Percentiles rank a stretch among this genome's conserved stretches.
These are phyloP conservation scores for Reutealis trisperma DNA, from an alignment of 345 rosid genomes.

Conservation along the genomic window DNA sequence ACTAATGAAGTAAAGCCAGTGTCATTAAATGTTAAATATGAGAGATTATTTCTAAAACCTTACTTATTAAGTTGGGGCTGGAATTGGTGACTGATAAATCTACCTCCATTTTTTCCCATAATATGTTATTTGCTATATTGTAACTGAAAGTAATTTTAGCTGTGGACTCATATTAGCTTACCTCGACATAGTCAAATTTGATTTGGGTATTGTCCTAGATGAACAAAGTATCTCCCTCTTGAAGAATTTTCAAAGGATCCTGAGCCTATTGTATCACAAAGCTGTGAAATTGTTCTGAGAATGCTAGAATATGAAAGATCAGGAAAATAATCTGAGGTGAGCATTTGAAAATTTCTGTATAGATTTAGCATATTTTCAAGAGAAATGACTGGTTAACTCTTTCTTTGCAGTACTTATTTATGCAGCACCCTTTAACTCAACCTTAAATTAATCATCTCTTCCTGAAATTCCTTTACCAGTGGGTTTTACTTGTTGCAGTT, in stretches of 20 bases:
- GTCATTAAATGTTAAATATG: background rate
- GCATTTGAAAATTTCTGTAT: background rate
- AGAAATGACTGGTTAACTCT: conserved; percentile 10
- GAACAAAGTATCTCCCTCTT: conserved; percentile 76
- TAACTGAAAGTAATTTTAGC: background rate
- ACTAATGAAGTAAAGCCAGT: background rate
- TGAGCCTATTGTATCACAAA: conserved; percentile 86
- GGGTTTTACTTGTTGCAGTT: background rate
- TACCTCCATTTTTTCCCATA: background rate
- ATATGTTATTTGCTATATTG: background rate
- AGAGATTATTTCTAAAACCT: background rate
- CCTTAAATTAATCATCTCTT: background rate
- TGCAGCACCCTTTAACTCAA: conserved; percentile 61
- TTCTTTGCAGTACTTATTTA: conserved; percentile 66
- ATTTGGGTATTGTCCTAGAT: conserved; percentile 39
- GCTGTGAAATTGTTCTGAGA: conserved; percentile 94
- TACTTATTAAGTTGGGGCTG: background rate
- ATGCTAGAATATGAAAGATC: conserved; percentile 88
- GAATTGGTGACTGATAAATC: background rate
- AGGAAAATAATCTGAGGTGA: conserved; percentile 90
- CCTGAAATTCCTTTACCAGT: background rate
- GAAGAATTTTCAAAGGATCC: conserved; percentile 78
- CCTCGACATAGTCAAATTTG: background rate
- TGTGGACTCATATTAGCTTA: background rate
- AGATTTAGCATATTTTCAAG: background rate